Conservation (phyloP, 2,329 filamentous ascomycete genomes). For the Ciborinia camelliae region DNA sequence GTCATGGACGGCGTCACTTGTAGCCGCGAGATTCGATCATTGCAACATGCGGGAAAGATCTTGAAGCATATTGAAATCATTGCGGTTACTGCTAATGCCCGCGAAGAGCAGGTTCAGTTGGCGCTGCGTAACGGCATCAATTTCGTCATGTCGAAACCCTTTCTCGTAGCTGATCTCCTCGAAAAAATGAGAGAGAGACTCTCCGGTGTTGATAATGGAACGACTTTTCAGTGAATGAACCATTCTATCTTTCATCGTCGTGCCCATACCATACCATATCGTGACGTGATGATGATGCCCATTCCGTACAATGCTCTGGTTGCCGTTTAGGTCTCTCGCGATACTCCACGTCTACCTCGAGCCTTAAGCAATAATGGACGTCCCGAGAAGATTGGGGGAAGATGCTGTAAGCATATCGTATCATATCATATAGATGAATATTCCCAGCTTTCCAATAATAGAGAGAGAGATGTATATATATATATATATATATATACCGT, state of each 20-base stretch:
- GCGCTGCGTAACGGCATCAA: slow-evolving; percentile 22
- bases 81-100: slow-evolving; percentile 37
- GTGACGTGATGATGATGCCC: neutral
- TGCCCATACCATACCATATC: neutral
- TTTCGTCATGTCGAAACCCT: slow-evolving; percentile 31
- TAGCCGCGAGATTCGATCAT: slow-evolving; percentile 59
- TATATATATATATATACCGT: too few relatives aligned
- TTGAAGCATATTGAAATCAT: slow-evolving; percentile 42
- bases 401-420: neutral
- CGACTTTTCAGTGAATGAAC: neutral
- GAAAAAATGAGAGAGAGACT: slow-evolving; percentile 29
- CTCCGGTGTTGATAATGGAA: slow-evolving; percentile 1
- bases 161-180: slow-evolving; percentile 26
- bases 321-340: neutral
- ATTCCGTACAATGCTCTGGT: neutral
- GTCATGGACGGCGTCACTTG: slow-evolving; percentile 68
- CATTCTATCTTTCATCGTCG: neutral
- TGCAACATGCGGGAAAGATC: slow-evolving; percentile 52
- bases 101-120: slow-evolving; percentile 31
- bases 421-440: too few relatives aligned
- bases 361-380: too few relatives aligned
- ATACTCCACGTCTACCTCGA: neutral
- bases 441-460: neutral
- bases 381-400: neutral
- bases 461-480: too few relatives aligned